These are phyloP conservation scores for Sanghuangporus weigelae DNA, from an alignment of 1,284 basidiomycete species.

Conservation along the genomic window DNA sequence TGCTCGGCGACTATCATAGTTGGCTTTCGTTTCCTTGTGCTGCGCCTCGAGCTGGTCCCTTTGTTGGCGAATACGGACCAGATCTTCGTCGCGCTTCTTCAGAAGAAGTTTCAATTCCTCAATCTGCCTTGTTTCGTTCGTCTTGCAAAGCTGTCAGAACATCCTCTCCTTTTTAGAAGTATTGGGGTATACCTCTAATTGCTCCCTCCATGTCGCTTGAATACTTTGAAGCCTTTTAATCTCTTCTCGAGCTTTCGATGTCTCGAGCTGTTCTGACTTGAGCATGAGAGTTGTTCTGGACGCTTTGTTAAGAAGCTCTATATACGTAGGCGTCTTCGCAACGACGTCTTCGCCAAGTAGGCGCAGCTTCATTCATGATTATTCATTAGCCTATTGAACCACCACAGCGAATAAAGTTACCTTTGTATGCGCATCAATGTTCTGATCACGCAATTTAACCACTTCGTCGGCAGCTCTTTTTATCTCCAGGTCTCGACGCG, in stretches of 20 bases:
- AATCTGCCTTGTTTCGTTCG: conserved; percentile 38
- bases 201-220: conserved; percentile 45
- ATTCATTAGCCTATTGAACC: conserved; percentile 7
- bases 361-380: conserved; percentile 33
- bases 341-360: conserved; percentile 41
- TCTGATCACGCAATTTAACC: conserved; percentile 11
- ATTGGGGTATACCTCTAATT: conserved; percentile 34
- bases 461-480: conserved; percentile 5
- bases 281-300: conserved; percentile 37
- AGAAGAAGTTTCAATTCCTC: conserved; percentile 54
- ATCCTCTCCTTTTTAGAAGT: no score
- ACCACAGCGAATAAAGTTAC: conserved; percentile 6
- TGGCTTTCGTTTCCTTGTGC: conserved; percentile 65
- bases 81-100: conserved; percentile 68
- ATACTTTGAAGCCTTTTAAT: conserved; percentile 25
- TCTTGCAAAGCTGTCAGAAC: conserved; percentile 31
- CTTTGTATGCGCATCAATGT: conserved; percentile 14
- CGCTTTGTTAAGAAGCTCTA: conserved; percentile 40
- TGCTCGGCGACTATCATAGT: conserved; percentile 58
- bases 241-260: conserved; percentile 11
- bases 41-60: conserved; percentile 77
- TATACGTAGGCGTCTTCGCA: conserved; percentile 43
- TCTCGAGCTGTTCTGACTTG: conserved; percentile 35
- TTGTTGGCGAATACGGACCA: conserved; percentile 71
- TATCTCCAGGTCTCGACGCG: conserved; percentile 2